phyloP scores from a whole-genome alignment of 1,284 basidiomycete genomes.

The Sparassis latifolia region DNA sequence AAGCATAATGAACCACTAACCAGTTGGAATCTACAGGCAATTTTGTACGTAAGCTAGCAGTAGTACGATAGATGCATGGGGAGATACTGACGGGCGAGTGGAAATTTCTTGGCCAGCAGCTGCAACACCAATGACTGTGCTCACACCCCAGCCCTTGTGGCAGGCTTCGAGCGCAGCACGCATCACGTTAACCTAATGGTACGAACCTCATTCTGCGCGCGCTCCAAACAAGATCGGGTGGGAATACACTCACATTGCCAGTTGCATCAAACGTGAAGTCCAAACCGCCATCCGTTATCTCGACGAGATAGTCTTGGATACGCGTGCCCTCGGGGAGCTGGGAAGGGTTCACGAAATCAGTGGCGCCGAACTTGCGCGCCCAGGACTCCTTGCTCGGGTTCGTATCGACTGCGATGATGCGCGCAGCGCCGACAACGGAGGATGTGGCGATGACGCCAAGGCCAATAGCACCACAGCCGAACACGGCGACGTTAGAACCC shows the following conservation, averaged over 20 bases:
- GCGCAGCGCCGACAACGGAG: constrained; percentile 70
- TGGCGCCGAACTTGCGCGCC: constrained; percentile 95
- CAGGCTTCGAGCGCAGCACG: constrained; percentile 92
- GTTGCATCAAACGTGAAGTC: constrained; percentile 98
- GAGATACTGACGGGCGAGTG: constrained; percentile 81
- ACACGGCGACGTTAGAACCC: constrained; percentile 87
- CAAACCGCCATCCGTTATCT: constrained; percentile 93
- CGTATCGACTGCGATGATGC: constrained; percentile 91
- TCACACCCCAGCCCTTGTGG: constrained; percentile 99
- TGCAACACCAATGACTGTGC: constrained; percentile 91
- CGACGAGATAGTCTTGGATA: constrained; percentile 87
- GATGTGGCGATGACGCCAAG: constrained; percentile 89
- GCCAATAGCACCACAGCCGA: constrained; percentile 95
- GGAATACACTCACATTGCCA: constrained; percentile 64
- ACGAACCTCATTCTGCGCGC: background rate
- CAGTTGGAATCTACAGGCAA: constrained; percentile 60
- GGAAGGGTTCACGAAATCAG: constrained; percentile 88
- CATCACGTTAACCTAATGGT: constrained; percentile 85
- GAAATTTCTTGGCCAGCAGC: constrained; percentile 97
- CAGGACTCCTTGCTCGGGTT: constrained; percentile 84
- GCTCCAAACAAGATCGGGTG: background rate
- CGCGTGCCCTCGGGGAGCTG: constrained; percentile 71
- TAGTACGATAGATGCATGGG: background rate
- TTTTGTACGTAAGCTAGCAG: background rate
- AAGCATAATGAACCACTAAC: constrained; percentile 28